These are phyloP conservation scores for Leishmania tarentolae DNA, from an alignment of 208 protist genomes.

Conservation along the genomic window DNA sequence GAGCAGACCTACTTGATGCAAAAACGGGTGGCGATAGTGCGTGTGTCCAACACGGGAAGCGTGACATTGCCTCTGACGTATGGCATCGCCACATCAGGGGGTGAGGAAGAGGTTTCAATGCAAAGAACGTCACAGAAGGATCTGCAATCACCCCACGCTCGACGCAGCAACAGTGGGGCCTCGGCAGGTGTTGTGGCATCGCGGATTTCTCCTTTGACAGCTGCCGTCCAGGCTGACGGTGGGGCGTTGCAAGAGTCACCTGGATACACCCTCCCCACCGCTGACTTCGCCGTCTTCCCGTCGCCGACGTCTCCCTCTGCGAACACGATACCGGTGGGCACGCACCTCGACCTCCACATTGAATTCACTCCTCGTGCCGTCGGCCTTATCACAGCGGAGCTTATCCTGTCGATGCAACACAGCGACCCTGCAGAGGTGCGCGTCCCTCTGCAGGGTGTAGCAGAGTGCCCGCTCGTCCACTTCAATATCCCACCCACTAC, in stretches of 20 bases:
- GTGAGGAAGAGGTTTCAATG: neutral
- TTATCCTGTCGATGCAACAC: conserved; percentile 71
- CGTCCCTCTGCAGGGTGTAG: conserved; percentile 79
- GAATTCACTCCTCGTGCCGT: conserved; percentile 85
- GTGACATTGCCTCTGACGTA: conserved; percentile 80
- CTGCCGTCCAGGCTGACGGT: conserved; percentile 2
- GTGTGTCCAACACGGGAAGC: conserved; percentile 87
- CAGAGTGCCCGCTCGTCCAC: conserved; percentile 95
- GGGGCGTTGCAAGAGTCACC: neutral
- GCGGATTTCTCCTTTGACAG: neutral
- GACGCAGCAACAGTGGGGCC: neutral
- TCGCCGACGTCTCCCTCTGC: conserved; percentile 5
- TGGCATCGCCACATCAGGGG: conserved; percentile 1
- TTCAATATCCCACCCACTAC: conserved; percentile 88
- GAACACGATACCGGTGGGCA: conserved; percentile 60
- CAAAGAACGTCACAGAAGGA: neutral
- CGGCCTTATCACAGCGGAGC: conserved; percentile 41
- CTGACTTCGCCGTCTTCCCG: conserved; percentile 12
- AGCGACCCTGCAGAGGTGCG: conserved; percentile 38
- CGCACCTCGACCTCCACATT: conserved; percentile 62
- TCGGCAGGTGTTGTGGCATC: too few species aligned
- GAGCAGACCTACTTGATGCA: conserved; percentile 95
- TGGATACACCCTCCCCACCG: neutral
- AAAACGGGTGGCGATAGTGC: conserved; percentile 68
- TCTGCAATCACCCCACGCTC: neutral